phyloP scores from a whole-genome alignment of 1,284 basidiomycete species.

The Apiotrichum porosum region DNA sequence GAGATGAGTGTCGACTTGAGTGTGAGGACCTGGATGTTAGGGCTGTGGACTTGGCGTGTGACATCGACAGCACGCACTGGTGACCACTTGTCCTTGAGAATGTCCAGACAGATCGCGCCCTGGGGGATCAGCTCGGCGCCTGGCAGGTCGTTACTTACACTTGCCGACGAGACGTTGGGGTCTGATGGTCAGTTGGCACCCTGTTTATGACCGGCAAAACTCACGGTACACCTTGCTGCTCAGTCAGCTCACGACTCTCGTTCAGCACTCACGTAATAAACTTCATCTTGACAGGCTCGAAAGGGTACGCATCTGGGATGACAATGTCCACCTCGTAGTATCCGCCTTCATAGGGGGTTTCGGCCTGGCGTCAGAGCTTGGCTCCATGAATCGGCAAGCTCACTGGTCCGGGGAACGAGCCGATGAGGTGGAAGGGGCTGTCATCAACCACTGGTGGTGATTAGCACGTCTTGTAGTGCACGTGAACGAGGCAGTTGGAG shows the following conservation, averaged over 20 bases:
- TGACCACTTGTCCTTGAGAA: constrained; percentile 81
- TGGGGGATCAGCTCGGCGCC: constrained; percentile 19
- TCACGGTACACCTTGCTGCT: constrained; percentile 76
- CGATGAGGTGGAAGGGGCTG: constrained; percentile 80
- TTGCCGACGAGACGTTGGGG: constrained; percentile 91
- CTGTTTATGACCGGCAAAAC: constrained; percentile 18
- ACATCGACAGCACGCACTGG: constrained; percentile 26
- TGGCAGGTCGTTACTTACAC: too few relatives aligned
- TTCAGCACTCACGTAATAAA: constrained; percentile 70
- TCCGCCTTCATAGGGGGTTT: constrained; percentile 91
- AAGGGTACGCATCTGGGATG: constrained; percentile 93
- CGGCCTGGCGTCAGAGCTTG: constrained; percentile 47
- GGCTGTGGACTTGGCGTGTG: background rate
- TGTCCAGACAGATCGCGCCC: constrained; percentile 56
- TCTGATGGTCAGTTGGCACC: constrained; percentile 40
- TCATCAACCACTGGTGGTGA: constrained; percentile 63
- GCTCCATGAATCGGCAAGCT: constrained; percentile 16
- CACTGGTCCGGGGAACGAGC: constrained; percentile 84
- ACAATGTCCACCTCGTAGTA: constrained; percentile 90
- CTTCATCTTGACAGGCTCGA: constrained; percentile 98
- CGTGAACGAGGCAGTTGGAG: too few relatives aligned
- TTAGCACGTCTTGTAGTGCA: too few relatives aligned
- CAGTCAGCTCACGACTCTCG: constrained; percentile 8
- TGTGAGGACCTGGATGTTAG: constrained; percentile 62
- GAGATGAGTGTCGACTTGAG: constrained; percentile 96